Conservation (phyloP, 2,329 filamentous ascomycete species). For the Septoria linicola region DNA sequence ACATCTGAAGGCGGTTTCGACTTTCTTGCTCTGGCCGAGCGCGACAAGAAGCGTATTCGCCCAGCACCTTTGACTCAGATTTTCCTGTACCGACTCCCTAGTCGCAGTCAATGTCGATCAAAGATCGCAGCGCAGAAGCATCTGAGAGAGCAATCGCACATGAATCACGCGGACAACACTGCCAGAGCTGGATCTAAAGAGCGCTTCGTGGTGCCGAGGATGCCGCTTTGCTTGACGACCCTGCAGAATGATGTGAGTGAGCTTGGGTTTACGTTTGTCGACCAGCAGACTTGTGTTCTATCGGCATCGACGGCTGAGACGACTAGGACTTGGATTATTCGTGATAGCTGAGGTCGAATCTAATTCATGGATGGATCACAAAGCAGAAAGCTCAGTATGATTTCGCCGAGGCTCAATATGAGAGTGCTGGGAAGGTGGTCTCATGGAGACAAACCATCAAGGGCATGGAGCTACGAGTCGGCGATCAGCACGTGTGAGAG, state of each 20-base stretch:
- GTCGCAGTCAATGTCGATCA: slow-evolving; percentile 18
- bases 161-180: not conserved
- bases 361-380: not conserved
- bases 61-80: slow-evolving; percentile 31
- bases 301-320: slow-evolving; percentile 28
- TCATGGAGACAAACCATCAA: too few species aligned
- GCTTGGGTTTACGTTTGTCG: slow-evolving; percentile 25
- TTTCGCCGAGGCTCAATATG: too few species aligned
- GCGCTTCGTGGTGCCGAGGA: slow-evolving; percentile 20
- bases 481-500: too few species aligned
- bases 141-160: slow-evolving; percentile 5
- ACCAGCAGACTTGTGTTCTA: slow-evolving; percentile 21
- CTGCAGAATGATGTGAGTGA: slow-evolving; percentile 31
- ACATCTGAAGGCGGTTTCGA: slow-evolving; percentile 18
- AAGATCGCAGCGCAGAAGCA: slow-evolving; percentile 11
- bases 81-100: slow-evolving; percentile 36
- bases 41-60: slow-evolving; percentile 34
- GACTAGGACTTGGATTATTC: slow-evolving; percentile 29
- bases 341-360: slow-evolving; percentile 23
- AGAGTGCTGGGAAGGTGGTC: too few species aligned
- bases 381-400: too few species aligned
- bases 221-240: slow-evolving; percentile 34
- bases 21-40: slow-evolving; percentile 36
- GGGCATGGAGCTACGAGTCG: too few species aligned
- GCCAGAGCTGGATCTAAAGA: not conserved